These are phyloP conservation scores for Podosphaera fusca DNA, from an alignment of 2,329 filamentous ascomycete genomes.

Conservation along the genomic window DNA sequence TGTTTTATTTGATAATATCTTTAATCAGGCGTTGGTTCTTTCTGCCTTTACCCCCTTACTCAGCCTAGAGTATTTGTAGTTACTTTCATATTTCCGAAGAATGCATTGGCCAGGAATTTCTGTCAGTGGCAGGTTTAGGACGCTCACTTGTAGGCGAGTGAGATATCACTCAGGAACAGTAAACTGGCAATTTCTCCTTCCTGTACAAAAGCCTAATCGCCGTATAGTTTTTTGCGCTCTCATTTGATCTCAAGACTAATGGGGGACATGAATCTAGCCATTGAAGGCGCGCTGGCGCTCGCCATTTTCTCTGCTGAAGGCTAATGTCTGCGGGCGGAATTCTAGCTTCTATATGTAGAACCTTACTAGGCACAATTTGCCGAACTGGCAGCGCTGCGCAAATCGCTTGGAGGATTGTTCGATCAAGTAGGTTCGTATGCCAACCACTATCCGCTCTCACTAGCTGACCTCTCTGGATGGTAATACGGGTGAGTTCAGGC, in stretches of 20 bases:
- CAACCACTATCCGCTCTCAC: background rate
- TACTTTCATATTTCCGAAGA: background rate
- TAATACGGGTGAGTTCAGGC: background rate
- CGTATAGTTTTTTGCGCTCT: background rate
- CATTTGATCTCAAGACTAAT: background rate
- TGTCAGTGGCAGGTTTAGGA: background rate
- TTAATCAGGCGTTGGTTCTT: background rate
- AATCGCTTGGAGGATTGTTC: background rate
- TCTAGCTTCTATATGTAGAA: background rate
- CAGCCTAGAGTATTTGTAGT: background rate
- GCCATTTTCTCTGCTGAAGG: background rate
- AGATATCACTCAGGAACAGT: background rate
- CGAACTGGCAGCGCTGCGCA: background rate
- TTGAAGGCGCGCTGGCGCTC: background rate
- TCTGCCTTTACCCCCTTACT: background rate
- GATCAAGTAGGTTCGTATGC: background rate
- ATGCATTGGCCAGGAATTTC: background rate
- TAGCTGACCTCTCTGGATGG: background rate
- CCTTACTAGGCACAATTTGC: background rate
- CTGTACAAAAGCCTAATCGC: background rate
- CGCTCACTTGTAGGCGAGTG: background rate
- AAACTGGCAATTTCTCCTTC: background rate
- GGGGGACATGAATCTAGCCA: background rate
- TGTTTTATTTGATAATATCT: background rate
- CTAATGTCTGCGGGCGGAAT: background rate